Evolutionary conservation across 2,329 filamentous ascomycete species (phyloP), one percentile per base, ranked within the genome.

Genomic region (Didymella segeticola): DNA sequence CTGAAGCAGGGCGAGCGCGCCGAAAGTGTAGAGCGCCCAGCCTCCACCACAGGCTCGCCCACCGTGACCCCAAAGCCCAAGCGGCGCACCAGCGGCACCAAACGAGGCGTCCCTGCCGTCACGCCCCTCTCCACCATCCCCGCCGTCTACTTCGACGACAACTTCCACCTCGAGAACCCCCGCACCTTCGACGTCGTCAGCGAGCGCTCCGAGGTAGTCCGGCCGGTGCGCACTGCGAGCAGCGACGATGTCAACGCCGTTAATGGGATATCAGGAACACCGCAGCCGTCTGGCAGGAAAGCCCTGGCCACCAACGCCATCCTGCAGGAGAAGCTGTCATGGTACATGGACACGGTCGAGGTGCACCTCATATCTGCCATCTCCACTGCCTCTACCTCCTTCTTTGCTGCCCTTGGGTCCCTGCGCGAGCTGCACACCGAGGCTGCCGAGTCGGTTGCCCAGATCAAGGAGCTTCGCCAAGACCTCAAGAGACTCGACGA

Each of bases 321-420:
- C 53, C 75, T 99, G 29, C 95, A 99, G 72, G 95, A 99, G 75
- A 99, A 99, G 75, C 80, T 99, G 11, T 98, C 95, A 0, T 99
- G 95, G 95, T 99, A 99, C 74, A 96, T 99, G 92, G 95, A 99
- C 72, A 99, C 95, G 0, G 92, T 99, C 19, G 95, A 99, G 72
- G 91, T 99, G 48, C 95, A 99, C 72, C 80, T 99, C 7, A 97
- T 99, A 64, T 91, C 91, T 26, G 96, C 93, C 0, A 99, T 99
- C 58, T 98, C 93, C 2, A 92, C 90, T 0, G 95, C 95, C 1
- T 98, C 95, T 0, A 92, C 91, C 0, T 96, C 93, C 0, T 99
- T 99, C 75, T 99, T 99, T 68, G 93, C 92, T 0, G 95, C 95
- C 0, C 80, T 99, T 1, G 93, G 95, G 0, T 96, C 93, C 0